Conservation (phyloP, 2,329 filamentous ascomycete genomes). For the Fusarium subtropicale region DNA sequence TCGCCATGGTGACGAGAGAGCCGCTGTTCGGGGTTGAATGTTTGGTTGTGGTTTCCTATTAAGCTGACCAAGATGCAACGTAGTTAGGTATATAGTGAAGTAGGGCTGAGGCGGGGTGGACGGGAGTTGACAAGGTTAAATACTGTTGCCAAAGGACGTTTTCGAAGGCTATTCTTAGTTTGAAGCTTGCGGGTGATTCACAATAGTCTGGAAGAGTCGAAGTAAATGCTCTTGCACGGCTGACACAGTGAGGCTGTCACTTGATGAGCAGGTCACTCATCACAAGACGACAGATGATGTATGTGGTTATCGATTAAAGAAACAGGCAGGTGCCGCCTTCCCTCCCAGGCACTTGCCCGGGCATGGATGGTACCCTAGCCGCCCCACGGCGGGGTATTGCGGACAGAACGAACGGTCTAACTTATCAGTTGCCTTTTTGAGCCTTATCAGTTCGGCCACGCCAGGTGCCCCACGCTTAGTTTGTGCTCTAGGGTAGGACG, state of each 20-base stretch:
- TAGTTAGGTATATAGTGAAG: not conserved
- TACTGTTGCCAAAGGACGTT: constrained; percentile 1
- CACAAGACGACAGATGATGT: constrained; percentile 45
- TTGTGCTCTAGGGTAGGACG: constrained; percentile 7
- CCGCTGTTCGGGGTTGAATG: not conserved
- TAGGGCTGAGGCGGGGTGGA: constrained; percentile 35
- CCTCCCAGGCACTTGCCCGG: constrained; percentile 15
- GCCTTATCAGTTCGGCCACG: constrained; percentile 5
- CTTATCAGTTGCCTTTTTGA: constrained; percentile 8
- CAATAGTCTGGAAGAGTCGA: not conserved
- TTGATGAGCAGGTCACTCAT: constrained; percentile 41
- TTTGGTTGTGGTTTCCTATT: not conserved
- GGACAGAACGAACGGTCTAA: not conserved
- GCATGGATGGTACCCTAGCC: constrained; percentile 1
- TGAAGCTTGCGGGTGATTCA: not conserved
- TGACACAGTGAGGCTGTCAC: constrained; percentile 44
- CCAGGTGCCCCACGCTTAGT: not conserved
- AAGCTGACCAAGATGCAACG: constrained; percentile 7
- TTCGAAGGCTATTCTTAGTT: constrained; percentile 1
- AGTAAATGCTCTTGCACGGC: constrained; percentile 19
- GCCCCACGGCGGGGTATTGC: constrained; percentile 45
- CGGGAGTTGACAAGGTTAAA: constrained; percentile 27
- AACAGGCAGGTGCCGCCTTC: constrained; percentile 30
- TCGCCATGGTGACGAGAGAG: constrained; percentile 59
- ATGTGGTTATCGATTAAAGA: constrained; percentile 32